Base-by-base conservation (phyloP, 768 basidiomycete genomes). In the Neoboletus subvelutipes region DNA sequence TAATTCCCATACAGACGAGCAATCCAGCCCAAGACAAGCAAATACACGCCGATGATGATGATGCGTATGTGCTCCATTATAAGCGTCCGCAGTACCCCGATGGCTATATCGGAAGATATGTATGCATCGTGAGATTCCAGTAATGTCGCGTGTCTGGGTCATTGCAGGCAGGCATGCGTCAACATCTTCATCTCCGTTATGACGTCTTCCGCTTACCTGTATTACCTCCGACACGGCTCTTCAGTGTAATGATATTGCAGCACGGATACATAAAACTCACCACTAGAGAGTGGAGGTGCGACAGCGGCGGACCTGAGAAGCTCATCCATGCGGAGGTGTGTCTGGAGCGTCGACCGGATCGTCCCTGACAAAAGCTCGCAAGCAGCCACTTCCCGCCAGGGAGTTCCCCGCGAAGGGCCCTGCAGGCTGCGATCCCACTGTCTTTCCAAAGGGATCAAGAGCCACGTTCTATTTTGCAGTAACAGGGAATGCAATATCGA, bases 101-200 rank as follows among this genome's bases (percentile, higher is more conserved):
- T 77, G 77, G 18, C 69, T 69, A 62, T 78, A 82, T 41, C 79
- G 78, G 69, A 78, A 78, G 54, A 80, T n/a, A n/a, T n/a, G n/a
- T 80, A 58, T 80, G 74, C 34, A 59, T 61, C 22, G 80, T 78
- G 26, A 82, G 71, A 52, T 71, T 69, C 80, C 78, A 79, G 50
- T 80, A 79, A 49, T 70, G n/a, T n/a, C n/a, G n/a, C 17, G 81
- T 81, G 62, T 82, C 78, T 77, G 59, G 2, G 41, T 50, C 50
- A 51, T 54, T 20, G 45, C 36, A 54, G 7, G n/a, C n/a, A n/a
- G n/a, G 20, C 56, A 54, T 53, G 57, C 56, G 20, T 72, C 57
- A 62, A 33, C 22, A 9, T 45, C 39, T 52, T 69, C 59, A 64
- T 62, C 39, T 69, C 59, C 64, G 64, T 29, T 28, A 52, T 49